Conservation (phyloP, 352 stramenopile genomes). For the Globisporangium uncinulatum region DNA sequence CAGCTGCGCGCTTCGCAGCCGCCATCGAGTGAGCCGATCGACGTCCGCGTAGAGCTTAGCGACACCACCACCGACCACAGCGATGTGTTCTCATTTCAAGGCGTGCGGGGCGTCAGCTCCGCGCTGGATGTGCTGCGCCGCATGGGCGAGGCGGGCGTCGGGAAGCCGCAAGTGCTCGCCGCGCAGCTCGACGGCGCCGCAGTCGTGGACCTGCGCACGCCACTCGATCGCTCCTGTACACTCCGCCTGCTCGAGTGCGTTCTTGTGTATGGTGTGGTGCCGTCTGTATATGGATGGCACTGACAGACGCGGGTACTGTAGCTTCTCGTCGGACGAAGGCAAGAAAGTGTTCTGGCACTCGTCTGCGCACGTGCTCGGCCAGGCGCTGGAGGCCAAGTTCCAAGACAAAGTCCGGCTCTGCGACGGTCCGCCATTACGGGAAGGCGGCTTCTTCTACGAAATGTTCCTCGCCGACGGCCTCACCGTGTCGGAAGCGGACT, state of each 20-base stretch:
- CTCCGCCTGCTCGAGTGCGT: slow-evolving; percentile 64
- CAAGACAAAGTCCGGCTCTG: slow-evolving; percentile 94
- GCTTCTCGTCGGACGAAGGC: slow-evolving; percentile 62
- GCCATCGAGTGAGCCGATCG: slow-evolving; percentile 27
- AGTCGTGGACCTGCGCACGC: slow-evolving; percentile 47
- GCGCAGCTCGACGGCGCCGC: slow-evolving; percentile 32
- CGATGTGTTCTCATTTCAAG: slow-evolving; percentile 34
- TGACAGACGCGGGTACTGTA: no score
- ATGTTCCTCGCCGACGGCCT: slow-evolving; percentile 65
- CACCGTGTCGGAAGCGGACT: slow-evolving; percentile 73
- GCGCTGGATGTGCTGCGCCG: slow-evolving; percentile 57
- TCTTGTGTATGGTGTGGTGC: neutral
- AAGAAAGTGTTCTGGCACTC: slow-evolving; percentile 97
- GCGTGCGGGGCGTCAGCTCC: slow-evolving; percentile 34
- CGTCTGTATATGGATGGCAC: no score
- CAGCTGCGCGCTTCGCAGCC: slow-evolving; percentile 7
- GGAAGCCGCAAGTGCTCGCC: slow-evolving; percentile 57
- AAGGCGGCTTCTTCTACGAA: slow-evolving; percentile 99
- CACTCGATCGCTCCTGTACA: slow-evolving; percentile 37
- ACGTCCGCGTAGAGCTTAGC: slow-evolving; percentile 33
- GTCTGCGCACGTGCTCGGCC: slow-evolving; percentile 98
- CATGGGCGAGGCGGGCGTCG: slow-evolving; percentile 42
- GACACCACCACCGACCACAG: neutral
- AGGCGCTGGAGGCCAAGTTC: slow-evolving; percentile 97
- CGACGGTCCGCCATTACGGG: slow-evolving; percentile 90